Conservation (phyloP, 768 basidiomycete species). For the Solioccasus polychromus region DNA sequence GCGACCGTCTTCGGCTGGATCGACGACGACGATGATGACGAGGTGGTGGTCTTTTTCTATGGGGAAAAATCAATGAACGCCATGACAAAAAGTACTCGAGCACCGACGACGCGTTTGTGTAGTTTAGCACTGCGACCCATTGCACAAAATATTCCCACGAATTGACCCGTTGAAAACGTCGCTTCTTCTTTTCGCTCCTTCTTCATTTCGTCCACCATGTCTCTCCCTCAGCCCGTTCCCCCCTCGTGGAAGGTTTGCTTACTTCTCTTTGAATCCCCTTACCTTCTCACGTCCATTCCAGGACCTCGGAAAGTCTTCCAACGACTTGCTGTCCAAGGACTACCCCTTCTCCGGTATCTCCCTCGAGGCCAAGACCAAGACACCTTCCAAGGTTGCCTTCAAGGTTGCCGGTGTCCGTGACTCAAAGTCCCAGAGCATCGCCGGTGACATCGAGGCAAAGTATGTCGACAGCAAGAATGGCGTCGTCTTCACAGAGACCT, state of each 20-base stretch:
- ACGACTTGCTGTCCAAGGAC: conserved; percentile 91
- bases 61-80: background rate
- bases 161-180: conserved; percentile 22
- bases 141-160: conserved; percentile 28
- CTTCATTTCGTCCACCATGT: conserved; percentile 49
- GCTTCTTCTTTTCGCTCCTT: background rate
- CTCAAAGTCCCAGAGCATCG: conserved; percentile 68
- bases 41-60: conserved; percentile 26
- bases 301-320: conserved; percentile 97
- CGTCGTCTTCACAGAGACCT: conserved; percentile 89
- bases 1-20: background rate
- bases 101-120: conserved; percentile 34
- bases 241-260: conserved; percentile 87
- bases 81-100: background rate
- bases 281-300: conserved; percentile 29
- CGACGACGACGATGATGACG: background rate
- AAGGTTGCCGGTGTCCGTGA: conserved; percentile 85
- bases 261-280: background rate
- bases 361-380: conserved; percentile 87
- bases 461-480: conserved; percentile 90
- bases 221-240: conserved; percentile 92
- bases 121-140: conserved; percentile 39
- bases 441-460: conserved; percentile 94
- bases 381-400: conserved; percentile 89
- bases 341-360: conserved; percentile 72